Percentiles rank a stretch among this genome's conserved stretches.
Conservation (phyloP, 257 asterid species). For the Linaria vulgaris region DNA sequence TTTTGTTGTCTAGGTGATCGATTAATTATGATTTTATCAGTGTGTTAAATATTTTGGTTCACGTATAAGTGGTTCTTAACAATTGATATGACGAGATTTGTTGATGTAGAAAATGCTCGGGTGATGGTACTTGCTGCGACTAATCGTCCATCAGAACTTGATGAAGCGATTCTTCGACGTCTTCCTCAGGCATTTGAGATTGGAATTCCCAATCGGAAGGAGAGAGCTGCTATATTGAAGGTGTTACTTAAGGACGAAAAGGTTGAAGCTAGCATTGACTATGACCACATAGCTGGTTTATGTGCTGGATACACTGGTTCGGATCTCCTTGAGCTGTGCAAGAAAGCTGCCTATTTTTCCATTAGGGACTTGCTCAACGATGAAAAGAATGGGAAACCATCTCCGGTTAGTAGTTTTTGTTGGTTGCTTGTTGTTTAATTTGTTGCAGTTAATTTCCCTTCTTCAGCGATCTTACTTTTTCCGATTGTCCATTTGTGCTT, state of each 20-base stretch:
- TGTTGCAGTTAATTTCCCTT: too few relatives aligned
- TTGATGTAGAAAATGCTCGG: slow-evolving; percentile 64
- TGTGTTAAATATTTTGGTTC: slow-evolving; percentile 12
- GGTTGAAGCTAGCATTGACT: slow-evolving; percentile 61
- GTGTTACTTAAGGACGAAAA: slow-evolving; percentile 83
- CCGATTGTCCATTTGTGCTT: too few relatives aligned
- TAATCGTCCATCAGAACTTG: slow-evolving; percentile 97
- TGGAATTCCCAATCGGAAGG: slow-evolving; percentile 65
- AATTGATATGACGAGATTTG: slow-evolving; percentile 20
- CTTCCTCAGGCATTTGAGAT: slow-evolving; percentile 95
- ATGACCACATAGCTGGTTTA: slow-evolving; percentile 60
- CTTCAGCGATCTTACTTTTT: too few relatives aligned
- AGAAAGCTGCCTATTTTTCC: slow-evolving; percentile 89
- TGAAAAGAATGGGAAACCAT: slow-evolving; percentile 60
- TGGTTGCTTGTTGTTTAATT: neutral
- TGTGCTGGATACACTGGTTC: slow-evolving; percentile 93
- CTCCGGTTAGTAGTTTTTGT: slow-evolving; percentile 44
- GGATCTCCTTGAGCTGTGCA: slow-evolving; percentile 87
- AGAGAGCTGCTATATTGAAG: slow-evolving; percentile 73
- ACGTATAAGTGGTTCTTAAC: neutral
- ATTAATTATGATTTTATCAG: slow-evolving; percentile 4
- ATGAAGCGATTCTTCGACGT: slow-evolving; percentile 95
- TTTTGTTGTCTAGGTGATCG: slow-evolving; percentile 1
- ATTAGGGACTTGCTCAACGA: slow-evolving; percentile 75
- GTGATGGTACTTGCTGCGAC: slow-evolving; percentile 99